Conservation (phyloP, 2,329 filamentous ascomycete genomes). For the Penicillium sp. region DNA sequence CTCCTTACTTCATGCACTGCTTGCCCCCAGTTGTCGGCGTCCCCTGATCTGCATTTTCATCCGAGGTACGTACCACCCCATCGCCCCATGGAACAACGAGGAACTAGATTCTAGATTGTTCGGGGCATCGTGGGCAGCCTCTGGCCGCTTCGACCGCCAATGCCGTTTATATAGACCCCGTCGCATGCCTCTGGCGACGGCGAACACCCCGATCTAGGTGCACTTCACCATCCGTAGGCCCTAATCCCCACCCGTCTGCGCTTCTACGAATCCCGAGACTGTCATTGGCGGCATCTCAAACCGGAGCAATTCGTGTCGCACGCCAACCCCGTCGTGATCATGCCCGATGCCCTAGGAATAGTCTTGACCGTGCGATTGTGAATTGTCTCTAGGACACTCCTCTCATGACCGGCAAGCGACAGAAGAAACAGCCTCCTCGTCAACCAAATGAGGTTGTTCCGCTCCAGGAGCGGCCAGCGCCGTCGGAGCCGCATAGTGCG, state of each 20-base stretch:
- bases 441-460: constrained; percentile 7
- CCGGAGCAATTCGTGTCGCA: constrained; percentile 16
- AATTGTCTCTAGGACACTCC: constrained; percentile 3
- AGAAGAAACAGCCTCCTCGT: constrained; percentile 10
- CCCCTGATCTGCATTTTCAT: too few relatives aligned
- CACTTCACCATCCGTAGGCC: too few relatives aligned
- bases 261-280: constrained; percentile 11
- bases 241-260: constrained; percentile 15
- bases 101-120: too few relatives aligned
- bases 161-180: too few relatives aligned
- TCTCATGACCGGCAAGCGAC: constrained; percentile 17
- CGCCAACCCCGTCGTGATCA: constrained; percentile 6
- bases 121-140: too few relatives aligned
- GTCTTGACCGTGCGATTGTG: background rate
- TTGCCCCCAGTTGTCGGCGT: too few relatives aligned
- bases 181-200: too few relatives aligned
- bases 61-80: too few relatives aligned
- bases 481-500: constrained; percentile 15
- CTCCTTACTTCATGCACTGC: too few relatives aligned
- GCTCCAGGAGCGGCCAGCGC: constrained; percentile 7
- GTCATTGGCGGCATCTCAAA: constrained; percentile 20
- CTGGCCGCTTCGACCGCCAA: too few relatives aligned
- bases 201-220: too few relatives aligned
- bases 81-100: too few relatives aligned
- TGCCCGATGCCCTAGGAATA: constrained; percentile 5